Evolutionary conservation across 2,329 filamentous ascomycete species (phyloP), one percentile per base, ranked within the genome.

Genomic region (Cladosporium austrohemisphaericum): DNA sequence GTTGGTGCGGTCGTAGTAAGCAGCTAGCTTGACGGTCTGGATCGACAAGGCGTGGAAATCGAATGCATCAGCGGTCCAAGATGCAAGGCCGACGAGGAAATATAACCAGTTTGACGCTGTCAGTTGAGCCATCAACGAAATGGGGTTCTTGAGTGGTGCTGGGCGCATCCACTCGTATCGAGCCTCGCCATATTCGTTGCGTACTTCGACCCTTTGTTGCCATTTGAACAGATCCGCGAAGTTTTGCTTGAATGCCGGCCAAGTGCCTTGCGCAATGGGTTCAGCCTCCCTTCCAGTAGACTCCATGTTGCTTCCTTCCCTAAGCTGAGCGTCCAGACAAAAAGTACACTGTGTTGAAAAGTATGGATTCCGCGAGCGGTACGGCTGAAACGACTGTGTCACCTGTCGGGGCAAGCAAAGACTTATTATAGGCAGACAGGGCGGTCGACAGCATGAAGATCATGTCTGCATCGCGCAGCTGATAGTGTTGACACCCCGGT

Each of bases 51-150:
- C 85, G 68, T 90, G 86, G 64, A 91, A 92, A 67, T 90, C 87
- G 65, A 91, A 92, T 3, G 87, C 86, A 65, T 92, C 88, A 50
- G 86, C 86, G 1, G 81, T 86, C 88, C 88, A 92, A 13, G 86
- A 83, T 26, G 77, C 68, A 62, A 91, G 82, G 3, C 86, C 87
- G 9, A 89, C 84, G 32, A 86, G 55, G 70, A 92, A 74, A 71
- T 87, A 90, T 13, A 86, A 62, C 86, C 87, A 92, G 63, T 86
- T 82, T 52, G 75, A 79, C 19, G 72, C 71, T 3, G 75, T 77
- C 13, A 93, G 75, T 67, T 83, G 76, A 22, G 74, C 75, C 53
- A 89, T 73, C 23, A 92, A 74, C 29, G 75, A 80, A 68, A 92
- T 71, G 31, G 88, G 88, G 64, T 92, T 88, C 58, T 76, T 72